A percentile compares a stretch with the other conserved stretches of the same genome.
Conservation (phyloP, 1,139 yeast species). For the Taiozyma onychis region DNA sequence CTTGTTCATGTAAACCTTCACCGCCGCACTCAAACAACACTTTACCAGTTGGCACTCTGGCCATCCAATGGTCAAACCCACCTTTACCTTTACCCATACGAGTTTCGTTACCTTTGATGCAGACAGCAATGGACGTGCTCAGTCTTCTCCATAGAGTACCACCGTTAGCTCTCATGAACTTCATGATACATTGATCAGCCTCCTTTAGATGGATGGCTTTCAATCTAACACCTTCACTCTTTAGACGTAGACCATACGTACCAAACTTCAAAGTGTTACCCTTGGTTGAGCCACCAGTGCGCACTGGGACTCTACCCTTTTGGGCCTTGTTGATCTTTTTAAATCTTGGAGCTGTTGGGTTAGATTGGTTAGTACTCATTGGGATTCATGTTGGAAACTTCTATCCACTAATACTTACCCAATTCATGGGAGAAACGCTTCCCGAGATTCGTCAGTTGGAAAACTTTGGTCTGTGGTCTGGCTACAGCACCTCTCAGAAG, state of each 20-base stretch:
- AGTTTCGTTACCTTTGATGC: constrained; percentile 95
- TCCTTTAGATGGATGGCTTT: constrained; percentile 89
- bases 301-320: constrained; percentile 91
- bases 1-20: constrained; percentile 71
- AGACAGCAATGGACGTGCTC: constrained; percentile 82
- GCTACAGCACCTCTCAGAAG: background rate
- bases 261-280: constrained; percentile 85
- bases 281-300: constrained; percentile 90
- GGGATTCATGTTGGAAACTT: background rate
- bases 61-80: constrained; percentile 95
- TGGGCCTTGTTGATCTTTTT: constrained; percentile 72
- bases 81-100: constrained; percentile 99
- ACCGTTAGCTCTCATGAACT: constrained; percentile 71
- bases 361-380: background rate
- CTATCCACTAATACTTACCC: constrained; percentile 8
- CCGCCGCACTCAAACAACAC: constrained; percentile 79
- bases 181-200: constrained; percentile 81
- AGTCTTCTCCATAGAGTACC: constrained; percentile 75
- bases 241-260: constrained; percentile 78
- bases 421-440: constrained; percentile 74
- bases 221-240: constrained; percentile 79
- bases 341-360: constrained; percentile 62
- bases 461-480: constrained; percentile 7
- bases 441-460: constrained; percentile 7
- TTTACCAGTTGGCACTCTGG: constrained; percentile 93